Evolutionary conservation across 176 grass and related monocot genomes (phyloP).

Genomic region (Oryza rufipogon): DNA sequence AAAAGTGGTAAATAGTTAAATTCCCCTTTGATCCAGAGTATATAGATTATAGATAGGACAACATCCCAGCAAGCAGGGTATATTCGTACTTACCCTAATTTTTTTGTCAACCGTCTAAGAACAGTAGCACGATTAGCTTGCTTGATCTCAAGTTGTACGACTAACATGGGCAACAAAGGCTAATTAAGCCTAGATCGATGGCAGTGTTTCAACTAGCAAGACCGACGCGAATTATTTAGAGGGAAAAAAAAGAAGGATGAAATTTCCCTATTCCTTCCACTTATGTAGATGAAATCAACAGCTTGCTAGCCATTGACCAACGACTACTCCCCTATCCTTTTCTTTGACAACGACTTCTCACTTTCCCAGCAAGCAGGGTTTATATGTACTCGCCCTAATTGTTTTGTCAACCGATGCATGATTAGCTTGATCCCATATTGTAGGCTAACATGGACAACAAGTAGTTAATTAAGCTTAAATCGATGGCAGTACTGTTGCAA

Average conservation of each 20-base stretch:
- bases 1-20: too few species aligned
- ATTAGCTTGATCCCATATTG: neutral
- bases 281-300: neutral
- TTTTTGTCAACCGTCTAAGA: neutral
- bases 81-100: neutral
- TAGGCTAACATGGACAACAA: neutral
- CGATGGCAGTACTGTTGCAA: too few species aligned
- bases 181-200: too few species aligned
- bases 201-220: neutral
- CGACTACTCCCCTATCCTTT: neutral
- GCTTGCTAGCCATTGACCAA: neutral
- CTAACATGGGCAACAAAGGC: neutral
- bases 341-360: neutral
- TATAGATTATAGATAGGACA: neutral
- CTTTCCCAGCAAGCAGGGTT: neutral
- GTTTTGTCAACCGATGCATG: neutral
- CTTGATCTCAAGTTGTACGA: neutral
- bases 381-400: neutral
- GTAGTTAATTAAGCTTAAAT: too few species aligned
- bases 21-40: neutral
- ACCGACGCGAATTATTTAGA: neutral
- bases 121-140: neutral
- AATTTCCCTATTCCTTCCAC: neutral
- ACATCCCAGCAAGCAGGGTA: neutral
- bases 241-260: neutral